These are phyloP conservation scores for Hypholoma sublateritium DNA, from an alignment of 768 basidiomycete species.

Conservation along the genomic window DNA sequence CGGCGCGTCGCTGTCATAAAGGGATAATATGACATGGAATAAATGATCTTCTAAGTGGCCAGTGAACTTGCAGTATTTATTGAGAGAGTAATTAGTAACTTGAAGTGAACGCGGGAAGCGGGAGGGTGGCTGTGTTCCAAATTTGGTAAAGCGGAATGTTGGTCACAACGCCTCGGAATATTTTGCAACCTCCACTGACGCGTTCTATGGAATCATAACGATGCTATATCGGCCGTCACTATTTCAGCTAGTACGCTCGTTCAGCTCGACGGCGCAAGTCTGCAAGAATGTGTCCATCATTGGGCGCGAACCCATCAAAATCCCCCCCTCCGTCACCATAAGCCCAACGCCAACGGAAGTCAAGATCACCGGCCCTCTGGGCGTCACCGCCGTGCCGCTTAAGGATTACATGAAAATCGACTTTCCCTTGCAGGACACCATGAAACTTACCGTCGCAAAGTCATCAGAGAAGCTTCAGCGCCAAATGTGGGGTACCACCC, in stretches of 20 bases:
- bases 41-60: neutral
- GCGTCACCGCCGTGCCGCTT: slow-evolving; percentile 45
- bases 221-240: slow-evolving; percentile 37
- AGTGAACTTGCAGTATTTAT: neutral
- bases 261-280: slow-evolving; percentile 50
- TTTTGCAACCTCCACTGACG: slow-evolving; percentile 6
- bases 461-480: slow-evolving; percentile 74
- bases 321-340: slow-evolving; percentile 42
- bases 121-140: slow-evolving; percentile 17
- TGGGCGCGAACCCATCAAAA: slow-evolving; percentile 56
- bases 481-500: slow-evolving; percentile 93
- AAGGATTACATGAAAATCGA: slow-evolving; percentile 46
- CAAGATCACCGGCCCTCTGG: slow-evolving; percentile 45
- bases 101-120: neutral
- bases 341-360: slow-evolving; percentile 38
- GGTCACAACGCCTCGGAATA: slow-evolving; percentile 12
- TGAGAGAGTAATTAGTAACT: neutral
- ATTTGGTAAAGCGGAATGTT: slow-evolving; percentile 12
- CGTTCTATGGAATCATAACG: slow-evolving; percentile 14
- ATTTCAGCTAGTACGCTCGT: slow-evolving; percentile 35
- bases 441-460: slow-evolving; percentile 61
- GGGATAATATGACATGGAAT: neutral
- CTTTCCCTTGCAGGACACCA: slow-evolving; percentile 35
- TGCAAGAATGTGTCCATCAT: slow-evolving; percentile 64
- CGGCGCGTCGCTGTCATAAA: slow-evolving; percentile 89